Evolutionary conservation across 2,329 filamentous ascomycete species (phyloP).

Genomic region (Botrytis squamosa): DNA sequence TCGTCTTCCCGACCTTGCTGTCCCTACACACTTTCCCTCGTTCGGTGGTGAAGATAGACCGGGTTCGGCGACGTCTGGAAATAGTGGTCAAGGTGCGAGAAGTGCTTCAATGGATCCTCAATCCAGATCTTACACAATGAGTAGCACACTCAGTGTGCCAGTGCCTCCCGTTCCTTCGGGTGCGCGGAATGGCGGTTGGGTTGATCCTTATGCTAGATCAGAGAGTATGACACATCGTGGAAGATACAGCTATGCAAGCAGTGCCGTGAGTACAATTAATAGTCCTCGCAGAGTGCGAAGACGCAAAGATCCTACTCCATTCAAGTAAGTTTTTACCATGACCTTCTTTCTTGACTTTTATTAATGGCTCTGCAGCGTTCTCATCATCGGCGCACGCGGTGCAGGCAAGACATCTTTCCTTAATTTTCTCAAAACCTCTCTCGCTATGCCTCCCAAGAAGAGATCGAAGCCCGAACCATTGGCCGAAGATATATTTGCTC

Average conservation of each 20-base stretch:
- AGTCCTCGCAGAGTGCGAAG: constrained; percentile 87
- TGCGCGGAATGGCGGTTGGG: constrained; percentile 48
- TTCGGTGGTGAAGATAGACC: constrained; percentile 62
- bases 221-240: constrained; percentile 97
- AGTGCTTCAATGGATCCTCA: constrained; percentile 53
- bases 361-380: constrained; percentile 60
- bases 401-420: constrained; percentile 96
- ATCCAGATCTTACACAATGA: constrained; percentile 37
- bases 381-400: constrained; percentile 83
- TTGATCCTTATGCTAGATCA: constrained; percentile 76
- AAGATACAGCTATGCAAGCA: constrained; percentile 94
- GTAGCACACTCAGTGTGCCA: constrained; percentile 42
- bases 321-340: constrained; percentile 73
- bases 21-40: constrained; percentile 35
- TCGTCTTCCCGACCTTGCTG: constrained; percentile 49
- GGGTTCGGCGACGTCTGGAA: constrained; percentile 59
- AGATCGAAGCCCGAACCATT: constrained; percentile 46
- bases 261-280: constrained; percentile 85
- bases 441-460: constrained; percentile 81
- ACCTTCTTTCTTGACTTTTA: background rate
- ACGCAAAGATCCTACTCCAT: constrained; percentile 95
- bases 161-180: constrained; percentile 55
- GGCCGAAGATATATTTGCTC: constrained; percentile 54
- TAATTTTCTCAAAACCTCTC: constrained; percentile 85
- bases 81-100: constrained; percentile 40